These are phyloP conservation scores for Collybia sp. DNA, from an alignment of 768 basidiomycete genomes.

Conservation along the genomic window DNA sequence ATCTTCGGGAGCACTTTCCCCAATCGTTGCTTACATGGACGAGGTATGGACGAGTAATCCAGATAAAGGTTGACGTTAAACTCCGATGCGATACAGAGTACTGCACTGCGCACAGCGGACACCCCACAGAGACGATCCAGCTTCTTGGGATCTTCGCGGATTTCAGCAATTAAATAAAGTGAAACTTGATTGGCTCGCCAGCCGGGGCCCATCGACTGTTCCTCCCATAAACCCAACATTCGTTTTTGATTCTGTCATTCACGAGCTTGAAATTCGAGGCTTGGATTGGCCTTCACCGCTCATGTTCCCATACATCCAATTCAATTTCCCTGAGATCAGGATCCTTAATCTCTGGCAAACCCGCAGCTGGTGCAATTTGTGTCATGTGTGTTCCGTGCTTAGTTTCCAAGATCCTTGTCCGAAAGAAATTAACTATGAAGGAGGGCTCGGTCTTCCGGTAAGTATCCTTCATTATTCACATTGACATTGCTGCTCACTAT, in stretches of 20 bases:
- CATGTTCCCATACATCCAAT: constrained; percentile 15
- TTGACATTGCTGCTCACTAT: neutral
- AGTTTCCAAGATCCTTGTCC: constrained; percentile 19
- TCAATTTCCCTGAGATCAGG: constrained; percentile 16
- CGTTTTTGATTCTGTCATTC: constrained; percentile 7
- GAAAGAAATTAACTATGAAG: constrained; percentile 20
- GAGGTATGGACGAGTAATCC: constrained; percentile 9
- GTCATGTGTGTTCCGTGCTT: constrained; percentile 23
- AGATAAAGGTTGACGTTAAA: neutral
- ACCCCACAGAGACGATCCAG: neutral
- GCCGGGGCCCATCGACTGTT: constrained; percentile 8
- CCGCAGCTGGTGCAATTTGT: constrained; percentile 30
- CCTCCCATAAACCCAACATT: constrained; percentile 15
- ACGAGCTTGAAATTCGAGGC: constrained; percentile 24
- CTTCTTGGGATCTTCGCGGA: constrained; percentile 20
- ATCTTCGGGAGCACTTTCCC: constrained; percentile 18
- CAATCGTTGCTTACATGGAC: constrained; percentile 17
- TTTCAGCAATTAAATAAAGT: constrained; percentile 16
- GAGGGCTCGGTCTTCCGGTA: constrained; percentile 30
- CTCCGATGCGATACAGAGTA: constrained; percentile 13
- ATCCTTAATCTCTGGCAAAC: constrained; percentile 19
- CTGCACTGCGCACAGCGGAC: constrained; percentile 23
- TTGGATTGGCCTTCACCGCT: constrained; percentile 26
- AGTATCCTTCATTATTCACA: constrained; percentile 5
- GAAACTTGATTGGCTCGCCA: constrained; percentile 24